phyloP scores from a whole-genome alignment of 2,329 filamentous ascomycete species.

The Paecilomyces formosus region DNA sequence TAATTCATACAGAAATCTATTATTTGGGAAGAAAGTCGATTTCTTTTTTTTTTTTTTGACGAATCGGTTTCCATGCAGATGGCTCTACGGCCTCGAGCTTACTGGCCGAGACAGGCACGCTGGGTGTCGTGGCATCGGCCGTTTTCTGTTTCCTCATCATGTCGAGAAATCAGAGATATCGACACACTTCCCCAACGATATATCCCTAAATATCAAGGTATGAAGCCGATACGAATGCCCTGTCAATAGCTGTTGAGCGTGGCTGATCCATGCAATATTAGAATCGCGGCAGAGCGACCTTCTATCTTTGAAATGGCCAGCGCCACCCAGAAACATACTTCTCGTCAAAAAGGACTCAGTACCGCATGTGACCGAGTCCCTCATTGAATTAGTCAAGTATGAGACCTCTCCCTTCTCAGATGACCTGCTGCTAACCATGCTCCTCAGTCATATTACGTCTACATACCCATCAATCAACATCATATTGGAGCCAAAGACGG shows the following conservation, averaged over 20 bases:
- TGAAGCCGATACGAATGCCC: slow-evolving; percentile 14
- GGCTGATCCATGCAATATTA: slow-evolving; percentile 17
- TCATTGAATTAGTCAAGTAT: slow-evolving; percentile 51
- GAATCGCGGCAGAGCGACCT: slow-evolving; percentile 54
- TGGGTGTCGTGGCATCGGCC: slow-evolving; percentile 16
- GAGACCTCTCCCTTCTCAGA: slow-evolving; percentile 4
- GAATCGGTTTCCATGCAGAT: slow-evolving; percentile 1
- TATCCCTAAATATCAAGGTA: slow-evolving; percentile 58
- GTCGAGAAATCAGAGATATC: slow-evolving; percentile 39
- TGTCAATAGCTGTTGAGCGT: background rate
- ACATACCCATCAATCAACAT: slow-evolving; percentile 77
- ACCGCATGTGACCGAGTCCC: slow-evolving; percentile 46
- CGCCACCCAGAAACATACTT: slow-evolving; percentile 60
- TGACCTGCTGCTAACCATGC: slow-evolving; percentile 26
- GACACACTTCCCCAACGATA: slow-evolving; percentile 43
- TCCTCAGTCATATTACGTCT: slow-evolving; percentile 61
- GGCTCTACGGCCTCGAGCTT: background rate
- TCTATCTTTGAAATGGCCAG: slow-evolving; percentile 60
- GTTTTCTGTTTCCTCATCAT: slow-evolving; percentile 35
- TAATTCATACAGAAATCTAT: background rate
- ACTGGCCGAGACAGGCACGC: slow-evolving; percentile 6
- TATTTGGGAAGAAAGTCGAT: background rate
- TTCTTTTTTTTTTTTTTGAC: background rate
- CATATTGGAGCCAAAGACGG: slow-evolving; percentile 72
- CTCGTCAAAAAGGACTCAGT: slow-evolving; percentile 60